A percentile compares a stretch with the other conserved stretches of the same genome.
Evolutionary conservation across 1,284 basidiomycete genomes (phyloP).

Genomic region (Ceratorhiza oryzae-sativae): DNA sequence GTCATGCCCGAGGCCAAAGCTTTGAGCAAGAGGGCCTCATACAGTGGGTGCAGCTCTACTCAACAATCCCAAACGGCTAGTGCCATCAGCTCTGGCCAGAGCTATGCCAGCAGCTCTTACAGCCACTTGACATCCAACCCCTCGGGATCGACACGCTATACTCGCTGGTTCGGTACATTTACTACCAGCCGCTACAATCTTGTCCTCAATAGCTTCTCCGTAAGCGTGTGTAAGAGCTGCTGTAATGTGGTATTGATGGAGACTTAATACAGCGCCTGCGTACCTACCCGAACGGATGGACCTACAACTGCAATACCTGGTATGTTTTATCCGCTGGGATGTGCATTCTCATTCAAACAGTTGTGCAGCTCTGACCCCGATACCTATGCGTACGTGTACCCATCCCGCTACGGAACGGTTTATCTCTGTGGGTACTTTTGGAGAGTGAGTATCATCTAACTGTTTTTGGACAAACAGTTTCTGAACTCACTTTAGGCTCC

Average conservation of each 20-base stretch:
- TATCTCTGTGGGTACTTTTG: conserved; percentile 34
- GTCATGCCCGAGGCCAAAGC: background rate
- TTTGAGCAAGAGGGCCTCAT: conserved; percentile 1
- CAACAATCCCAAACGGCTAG: background rate
- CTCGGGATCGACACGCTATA: conserved; percentile 23
- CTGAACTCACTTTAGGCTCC: conserved; percentile 15
- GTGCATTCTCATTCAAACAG: background rate
- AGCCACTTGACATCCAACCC: conserved; percentile 32
- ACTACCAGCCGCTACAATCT: background rate
- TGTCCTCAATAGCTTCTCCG: conserved; percentile 28
- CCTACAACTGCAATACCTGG: conserved; percentile 27
- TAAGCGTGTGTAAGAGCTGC: background rate
- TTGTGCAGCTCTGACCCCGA: conserved; percentile 21
- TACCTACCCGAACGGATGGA: conserved; percentile 33
- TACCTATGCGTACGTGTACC: conserved; percentile 37
- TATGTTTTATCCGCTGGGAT: background rate
- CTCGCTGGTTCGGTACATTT: conserved; percentile 38
- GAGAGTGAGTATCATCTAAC: background rate
- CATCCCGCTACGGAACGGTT: conserved; percentile 28
- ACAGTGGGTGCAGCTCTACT: conserved; percentile 10
- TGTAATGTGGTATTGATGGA: background rate
- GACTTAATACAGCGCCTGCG: conserved; percentile 4
- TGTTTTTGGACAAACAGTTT: background rate
- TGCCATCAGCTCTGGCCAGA: background rate
- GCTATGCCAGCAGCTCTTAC: conserved; percentile 24